Evolutionary conservation across 306 rosid species (phyloP), one percentile per base, ranked within the genome.

Genomic region (Lathyrus aphaca): DNA sequence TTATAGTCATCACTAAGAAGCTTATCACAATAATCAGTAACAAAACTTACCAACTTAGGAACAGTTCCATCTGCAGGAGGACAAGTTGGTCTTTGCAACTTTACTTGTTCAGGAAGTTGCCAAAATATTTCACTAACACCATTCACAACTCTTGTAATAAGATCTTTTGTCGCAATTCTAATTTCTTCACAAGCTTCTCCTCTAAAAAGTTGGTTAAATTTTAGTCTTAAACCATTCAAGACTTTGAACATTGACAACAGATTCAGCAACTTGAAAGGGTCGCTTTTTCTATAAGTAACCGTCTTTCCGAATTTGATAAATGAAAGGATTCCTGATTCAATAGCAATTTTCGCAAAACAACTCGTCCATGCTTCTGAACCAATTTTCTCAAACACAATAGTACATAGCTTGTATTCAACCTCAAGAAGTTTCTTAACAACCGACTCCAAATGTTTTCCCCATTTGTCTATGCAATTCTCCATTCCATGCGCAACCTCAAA

Each of bases 101-200:
- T 87, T 16, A 91, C 95, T 77, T 95, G 99, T 27, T 77, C 69
- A 10, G 99, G 92, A 80, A 95, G 96, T 51, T 89, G 88, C 79
- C 83, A 79, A 79, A 95, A 88, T 69, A 95, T 78, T 69, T 82
- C 91, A 65, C 78, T 80, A 17, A 81, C 83, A 14, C 95, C 88
- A 55, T 87, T 78, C 5, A 95, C 85, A 29, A 95, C 84, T 68
- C 32, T 56, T 63, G 76, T 83, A 66, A 94, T 71, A 7, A 94
- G 87, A 77, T 91, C 97, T 75, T 91, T 87, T 17, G 87, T 94
- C 49, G 65, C 56, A 57, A 25, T 78, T 69, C 81, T 88, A 25
- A 91, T 87, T 74, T 85, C 88, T 17, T 73, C 56, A 75, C 92
- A 88, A 57, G 79, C 87, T 70, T 85, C 70, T 8, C 82, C 85